Conservation (phyloP, 768 basidiomycete genomes). For the Trametes maxima region DNA sequence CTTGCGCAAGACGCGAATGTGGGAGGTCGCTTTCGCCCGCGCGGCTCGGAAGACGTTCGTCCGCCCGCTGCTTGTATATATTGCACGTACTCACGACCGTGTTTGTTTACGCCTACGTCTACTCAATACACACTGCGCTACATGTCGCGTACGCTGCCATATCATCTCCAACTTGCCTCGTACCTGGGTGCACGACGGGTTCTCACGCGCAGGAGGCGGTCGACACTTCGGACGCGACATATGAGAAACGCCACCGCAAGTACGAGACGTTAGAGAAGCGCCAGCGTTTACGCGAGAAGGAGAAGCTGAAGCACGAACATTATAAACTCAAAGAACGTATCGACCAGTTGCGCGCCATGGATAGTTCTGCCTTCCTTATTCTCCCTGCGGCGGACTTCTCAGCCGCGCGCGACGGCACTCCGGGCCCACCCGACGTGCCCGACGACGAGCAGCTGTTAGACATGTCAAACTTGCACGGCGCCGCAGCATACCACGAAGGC, state of each 20-base stretch:
- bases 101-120: slow-evolving; percentile 11
- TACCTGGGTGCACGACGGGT: background rate
- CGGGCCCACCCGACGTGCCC: slow-evolving; percentile 21
- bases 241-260: slow-evolving; percentile 81
- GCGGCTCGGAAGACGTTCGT: slow-evolving; percentile 72
- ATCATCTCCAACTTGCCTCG: background rate
- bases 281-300: slow-evolving; percentile 83
- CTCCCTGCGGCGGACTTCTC: slow-evolving; percentile 60
- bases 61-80: slow-evolving; percentile 1
- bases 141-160: background rate
- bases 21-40: slow-evolving; percentile 70
- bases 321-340: slow-evolving; percentile 90
- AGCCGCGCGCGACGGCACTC: slow-evolving; percentile 21
- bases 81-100: slow-evolving; percentile 13
- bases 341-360: slow-evolving; percentile 79
- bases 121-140: slow-evolving; percentile 11
- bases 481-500: slow-evolving; percentile 54
- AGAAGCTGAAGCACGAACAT: slow-evolving; percentile 89
- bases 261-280: slow-evolving; percentile 88
- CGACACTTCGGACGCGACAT: slow-evolving; percentile 80
- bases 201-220: slow-evolving; percentile 44
- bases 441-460: slow-evolving; percentile 28
- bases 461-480: slow-evolving; percentile 34
- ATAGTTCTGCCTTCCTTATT: slow-evolving; percentile 65
- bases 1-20: slow-evolving; percentile 54